Base-by-base conservation (phyloP, 1,139 yeast species). In the Insectozyma bohioensis region DNA sequence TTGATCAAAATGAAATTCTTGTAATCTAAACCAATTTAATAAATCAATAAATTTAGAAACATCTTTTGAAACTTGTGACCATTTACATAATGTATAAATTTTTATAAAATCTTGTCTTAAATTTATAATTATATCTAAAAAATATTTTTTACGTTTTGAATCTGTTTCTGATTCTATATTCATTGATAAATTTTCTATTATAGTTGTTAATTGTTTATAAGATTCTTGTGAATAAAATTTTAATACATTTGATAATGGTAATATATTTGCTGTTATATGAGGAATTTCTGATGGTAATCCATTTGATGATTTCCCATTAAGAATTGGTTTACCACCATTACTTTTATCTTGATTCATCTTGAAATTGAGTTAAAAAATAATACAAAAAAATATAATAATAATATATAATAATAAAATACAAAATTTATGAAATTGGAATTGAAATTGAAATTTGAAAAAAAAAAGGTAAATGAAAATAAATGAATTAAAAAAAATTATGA, bases 71-170 rank as follows among this genome's bases (percentile, higher is more conserved):
- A 78, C 80, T 20, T 75, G 70, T 1, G 95, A 78, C 97, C 97
- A 92, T 57, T 88, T 88, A 28, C 84, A 76, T 31, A 92, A 62
- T 4, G 95, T 95, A 46, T 86, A 88, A 3, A 90, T 58, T 54
- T 90, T 81, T 42, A 88, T 73, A 49, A 83, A 86, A 49, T 88
- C 94, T 47, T 86, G 88, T 35, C 97, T 72, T 26, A 87, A 63
- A 23, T 70, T 65, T 6, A 88, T 82, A 27, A 90, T 67, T 36
- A 83, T 61, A 30, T 82, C 80, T 27, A 92, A 62, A 35, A 92
- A 73, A 35, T 72, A 70, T 41, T 78, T 75, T 60, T 88, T 88
- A 41, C 86, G 76, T 6, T 63, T 61, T 19, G 74, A 67, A 46
- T 86, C 90, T 3, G 75, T 58, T 23, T 74, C 75, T 9, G 62